These are phyloP conservation scores for Solanum appendiculatum DNA, from an alignment of 257 asterid genomes.

Conservation along the genomic window DNA sequence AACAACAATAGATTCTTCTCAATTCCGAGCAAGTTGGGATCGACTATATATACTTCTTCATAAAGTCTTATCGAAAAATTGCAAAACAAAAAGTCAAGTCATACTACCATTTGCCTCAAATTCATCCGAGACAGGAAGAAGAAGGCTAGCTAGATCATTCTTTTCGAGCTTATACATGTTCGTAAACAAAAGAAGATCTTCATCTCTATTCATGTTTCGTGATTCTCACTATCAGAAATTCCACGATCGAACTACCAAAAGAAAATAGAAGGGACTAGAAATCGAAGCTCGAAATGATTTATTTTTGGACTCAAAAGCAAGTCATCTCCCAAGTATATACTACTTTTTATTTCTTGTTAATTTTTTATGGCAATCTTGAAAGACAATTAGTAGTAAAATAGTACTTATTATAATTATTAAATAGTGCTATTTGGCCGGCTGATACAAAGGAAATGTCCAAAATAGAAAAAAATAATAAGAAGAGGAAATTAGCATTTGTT, in stretches of 20 bases:
- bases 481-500: neutral
- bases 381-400: neutral
- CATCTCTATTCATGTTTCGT: conserved; percentile 24
- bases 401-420: neutral
- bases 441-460: neutral
- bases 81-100: neutral
- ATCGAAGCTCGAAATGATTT: neutral
- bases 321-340: neutral
- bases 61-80: neutral
- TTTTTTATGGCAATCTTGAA: neutral
- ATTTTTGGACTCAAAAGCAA: neutral
- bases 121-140: conserved; percentile 61
- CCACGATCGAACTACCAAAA: neutral
- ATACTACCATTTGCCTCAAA: conserved; percentile 55
- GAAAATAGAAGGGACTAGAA: neutral
- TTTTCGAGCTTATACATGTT: conserved; percentile 53
- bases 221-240: neutral
- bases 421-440: neutral
- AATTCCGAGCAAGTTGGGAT: neutral
- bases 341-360: neutral
- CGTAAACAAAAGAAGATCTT: conserved; percentile 57
- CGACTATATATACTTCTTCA: neutral
- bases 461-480: neutral
- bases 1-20: neutral
- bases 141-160: conserved; percentile 37